A percentile compares a stretch with the other conserved stretches of the same genome.
Evolutionary conservation across 2,329 filamentous ascomycete genomes (phyloP).

Genomic region (Neonectria hederae): DNA sequence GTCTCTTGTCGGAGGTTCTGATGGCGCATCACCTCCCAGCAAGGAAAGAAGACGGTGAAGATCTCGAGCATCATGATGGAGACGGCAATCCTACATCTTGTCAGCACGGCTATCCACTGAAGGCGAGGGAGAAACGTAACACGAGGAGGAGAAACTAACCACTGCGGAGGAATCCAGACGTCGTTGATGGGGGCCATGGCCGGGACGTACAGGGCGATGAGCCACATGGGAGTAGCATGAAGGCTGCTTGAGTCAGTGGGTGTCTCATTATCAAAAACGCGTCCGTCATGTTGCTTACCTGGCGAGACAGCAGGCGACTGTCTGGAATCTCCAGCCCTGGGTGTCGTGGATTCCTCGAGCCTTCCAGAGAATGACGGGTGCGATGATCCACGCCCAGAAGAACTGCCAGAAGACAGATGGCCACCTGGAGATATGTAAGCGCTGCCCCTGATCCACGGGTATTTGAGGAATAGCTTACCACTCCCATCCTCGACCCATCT

Average conservation of each 20-base stretch:
- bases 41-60: constrained; percentile 70
- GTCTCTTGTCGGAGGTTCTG: constrained; percentile 58
- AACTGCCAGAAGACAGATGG: constrained; percentile 72
- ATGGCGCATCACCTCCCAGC: constrained; percentile 63
- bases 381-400: constrained; percentile 70
- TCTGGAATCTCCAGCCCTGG: constrained; percentile 73
- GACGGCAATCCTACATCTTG: constrained; percentile 58
- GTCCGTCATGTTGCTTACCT: constrained; percentile 44
- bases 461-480: constrained; percentile 57
- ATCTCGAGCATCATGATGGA: constrained; percentile 71
- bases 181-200: constrained; percentile 61
- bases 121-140: neutral
- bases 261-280: neutral
- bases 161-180: constrained; percentile 69
- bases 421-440: constrained; percentile 54
- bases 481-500: constrained; percentile 67
- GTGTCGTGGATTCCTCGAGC: constrained; percentile 70
- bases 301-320: constrained; percentile 60
- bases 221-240: constrained; percentile 73
- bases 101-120: neutral
- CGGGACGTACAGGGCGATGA: constrained; percentile 65
- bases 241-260: constrained; percentile 53
- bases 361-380: constrained; percentile 69
- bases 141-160: constrained; percentile 55
- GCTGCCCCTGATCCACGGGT: neutral